These are phyloP conservation scores for Solanum pinnatisectum DNA, from an alignment of 257 asterid species.

Conservation along the genomic window DNA sequence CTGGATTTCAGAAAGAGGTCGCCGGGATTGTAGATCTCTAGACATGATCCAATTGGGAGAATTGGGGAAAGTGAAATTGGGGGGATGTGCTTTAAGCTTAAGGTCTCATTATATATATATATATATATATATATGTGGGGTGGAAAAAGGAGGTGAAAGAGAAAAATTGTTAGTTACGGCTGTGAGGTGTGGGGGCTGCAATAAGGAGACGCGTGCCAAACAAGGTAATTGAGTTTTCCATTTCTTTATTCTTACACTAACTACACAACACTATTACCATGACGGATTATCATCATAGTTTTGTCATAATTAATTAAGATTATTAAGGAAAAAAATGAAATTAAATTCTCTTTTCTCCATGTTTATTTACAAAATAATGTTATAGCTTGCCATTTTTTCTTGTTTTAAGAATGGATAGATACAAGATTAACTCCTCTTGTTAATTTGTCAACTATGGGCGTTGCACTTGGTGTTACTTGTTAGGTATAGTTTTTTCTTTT, in stretches of 20 bases:
- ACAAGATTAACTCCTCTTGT: neutral
- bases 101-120: neutral
- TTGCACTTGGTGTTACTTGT: neutral
- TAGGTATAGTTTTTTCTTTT: too few relatives aligned
- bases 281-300: neutral
- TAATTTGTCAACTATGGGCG: neutral
- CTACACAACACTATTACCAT: neutral
- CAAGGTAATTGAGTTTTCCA: constrained; percentile 31
- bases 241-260: neutral
- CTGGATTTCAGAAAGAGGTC: neutral
- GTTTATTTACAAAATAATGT: neutral
- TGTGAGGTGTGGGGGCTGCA: constrained; percentile 6
- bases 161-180: neutral
- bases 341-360: neutral
- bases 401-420: neutral
- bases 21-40: constrained; percentile 32
- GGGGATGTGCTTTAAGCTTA: neutral
- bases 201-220: constrained; percentile 21
- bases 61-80: neutral
- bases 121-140: neutral
- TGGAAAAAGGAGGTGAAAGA: neutral
- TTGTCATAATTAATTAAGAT: neutral
- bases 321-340: neutral
- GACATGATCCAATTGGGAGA: constrained; percentile 21
- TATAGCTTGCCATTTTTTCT: neutral